Evolutionary conservation across 2,329 filamentous ascomycete species (phyloP), one percentile per base, ranked within the genome.

Genomic region (Epichloe coenophiala): DNA sequence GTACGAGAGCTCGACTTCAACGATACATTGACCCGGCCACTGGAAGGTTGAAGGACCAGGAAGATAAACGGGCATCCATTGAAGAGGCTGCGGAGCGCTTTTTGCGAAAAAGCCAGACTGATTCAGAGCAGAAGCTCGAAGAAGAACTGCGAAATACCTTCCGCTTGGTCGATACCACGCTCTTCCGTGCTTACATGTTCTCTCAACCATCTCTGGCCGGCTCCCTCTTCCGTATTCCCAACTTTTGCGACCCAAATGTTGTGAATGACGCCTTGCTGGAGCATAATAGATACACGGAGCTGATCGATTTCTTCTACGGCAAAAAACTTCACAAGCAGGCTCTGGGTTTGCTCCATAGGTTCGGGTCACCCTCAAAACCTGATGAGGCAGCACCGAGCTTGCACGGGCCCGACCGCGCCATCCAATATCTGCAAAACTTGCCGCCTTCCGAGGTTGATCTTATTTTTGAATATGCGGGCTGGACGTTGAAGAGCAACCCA

Each of bases 281-380:
- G 63, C 88, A 84, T 40, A 86, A 86, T 52, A 81, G 90, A 35
- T 96, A 95, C 66, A 91, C 84, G 48, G 91, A 97, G 68, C 73
- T 98, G 2, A 89, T 98, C n/a, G 91, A 97, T 65, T 98, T 98
- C 63, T 83, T 97, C 58, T 88, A 94, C 60, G 93, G 93, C 55
- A 98, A 98, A 70, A 90, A 85, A 65, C 76, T 97, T 40, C 93
- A 98, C 66, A 81, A 84, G 17, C 83, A 94, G 61, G 91, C 93
- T 0, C 70, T 98, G 17, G 85, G 88, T 56, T 71, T 96, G 33
- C 75, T 98, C 1, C 78, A 80, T 58, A 85, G 83, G 55, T 96
- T 96, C 58, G 91, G 91, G 17, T 78, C 77, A 31, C 73, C 76
- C 2, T 65, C 74, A 31, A 66, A 71, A 52, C 71, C 71, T 9